Base-by-base conservation (phyloP, 352 stramenopile genomes). In the Peronospora belbahrii region DNA sequence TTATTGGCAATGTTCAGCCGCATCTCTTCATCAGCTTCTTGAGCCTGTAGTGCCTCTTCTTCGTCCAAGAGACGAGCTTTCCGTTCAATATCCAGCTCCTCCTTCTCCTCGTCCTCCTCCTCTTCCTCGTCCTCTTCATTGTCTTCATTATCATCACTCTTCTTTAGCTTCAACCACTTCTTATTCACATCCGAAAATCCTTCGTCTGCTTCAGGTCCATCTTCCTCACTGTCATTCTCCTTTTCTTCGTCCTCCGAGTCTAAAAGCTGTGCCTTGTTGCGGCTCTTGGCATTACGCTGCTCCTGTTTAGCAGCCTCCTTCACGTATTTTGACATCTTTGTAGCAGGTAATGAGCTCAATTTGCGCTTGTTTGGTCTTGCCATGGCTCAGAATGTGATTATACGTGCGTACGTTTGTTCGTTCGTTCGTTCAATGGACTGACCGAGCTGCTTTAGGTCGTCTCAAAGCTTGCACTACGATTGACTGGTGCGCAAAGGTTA, bases 121-220 rank as follows among this genome's bases (percentile, higher is more conserved):
- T 74, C 73, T 0, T 75, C 61, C 1, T 77, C 65, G 1, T 79
- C 60, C 0, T 84, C 30, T 0, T 56, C 31, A 13, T 57, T 70
- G 22, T 56, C 46, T 18, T 76, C 62, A 50, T 52, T 69, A 32
- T 17, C 39, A 23, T 55, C 54, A 25, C 69, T 67, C 56, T 84
- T 81, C 63, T 92, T 92, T 3, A 82, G 44, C 55, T 89, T 89
- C 30, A 90, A 58, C 79, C 81, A 91, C 53, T 64, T 89, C 65
- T 90, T 85, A 65, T 93, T 93, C 37, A 72, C 65, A 42, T 93
- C 81, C 43, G 79, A 88, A 65, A 91, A 93, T 0, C 72, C 83
- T 1, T 82, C 60, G 8, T 81, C 69, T 11, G 70, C 61, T 13
- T 86, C 67, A 0, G 74, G 62, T 11, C 73, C 66, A 1, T 79